Conservation (phyloP, 805 yeast species). For the Yarrowia hollandica region DNA sequence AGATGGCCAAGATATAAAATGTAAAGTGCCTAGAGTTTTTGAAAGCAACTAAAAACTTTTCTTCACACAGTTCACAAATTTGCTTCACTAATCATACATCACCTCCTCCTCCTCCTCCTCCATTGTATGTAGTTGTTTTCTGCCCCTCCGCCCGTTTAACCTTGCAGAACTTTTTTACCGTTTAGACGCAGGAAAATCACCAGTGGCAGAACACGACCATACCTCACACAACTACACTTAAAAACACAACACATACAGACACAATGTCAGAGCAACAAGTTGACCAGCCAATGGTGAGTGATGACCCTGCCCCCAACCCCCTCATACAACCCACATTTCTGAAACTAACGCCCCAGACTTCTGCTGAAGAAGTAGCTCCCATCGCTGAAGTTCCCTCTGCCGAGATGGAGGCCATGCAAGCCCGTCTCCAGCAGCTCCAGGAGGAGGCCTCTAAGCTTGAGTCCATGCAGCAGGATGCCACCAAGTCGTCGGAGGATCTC, state of each 20-base stretch:
- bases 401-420: constrained; percentile 43
- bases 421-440: constrained; percentile 55
- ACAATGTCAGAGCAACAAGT: constrained; percentile 15
- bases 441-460: constrained; percentile 63
- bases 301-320: background rate
- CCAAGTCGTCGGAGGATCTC: constrained; percentile 46
- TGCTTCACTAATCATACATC: background rate
- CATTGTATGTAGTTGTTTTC: too few relatives aligned
- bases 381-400: background rate
- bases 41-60: too few relatives aligned
- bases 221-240: background rate
- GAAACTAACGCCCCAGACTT: constrained; percentile 24
- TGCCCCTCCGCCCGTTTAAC: background rate
- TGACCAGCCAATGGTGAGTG: constrained; percentile 28
- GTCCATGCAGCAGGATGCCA: constrained; percentile 55
- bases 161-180: constrained; percentile 19
- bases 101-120: background rate
- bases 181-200: constrained; percentile 7
- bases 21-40: too few relatives aligned
- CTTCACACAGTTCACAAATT: too few relatives aligned
- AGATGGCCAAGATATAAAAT: too few relatives aligned
- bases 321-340: constrained; percentile 10
- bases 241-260: background rate
- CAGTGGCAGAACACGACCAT: background rate
- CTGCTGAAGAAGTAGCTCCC: constrained; percentile 4